Base-by-base conservation (phyloP, 441 rosid genomes). In the Bocquillonia castaneifolia region DNA sequence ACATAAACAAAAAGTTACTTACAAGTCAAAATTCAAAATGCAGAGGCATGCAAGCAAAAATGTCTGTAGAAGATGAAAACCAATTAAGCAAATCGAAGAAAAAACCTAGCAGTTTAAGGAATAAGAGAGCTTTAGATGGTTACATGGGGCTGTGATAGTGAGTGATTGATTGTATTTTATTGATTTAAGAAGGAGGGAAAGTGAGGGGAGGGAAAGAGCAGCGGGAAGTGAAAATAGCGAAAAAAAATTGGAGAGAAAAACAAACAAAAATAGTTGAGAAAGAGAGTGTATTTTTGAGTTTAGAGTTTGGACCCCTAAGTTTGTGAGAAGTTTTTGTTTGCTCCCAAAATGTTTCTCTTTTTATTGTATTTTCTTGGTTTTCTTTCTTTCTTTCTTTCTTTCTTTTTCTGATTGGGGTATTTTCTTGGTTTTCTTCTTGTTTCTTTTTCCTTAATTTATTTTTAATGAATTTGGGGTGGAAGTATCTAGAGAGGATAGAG, bases 181-280 rank as follows among this genome's bases (percentile, higher is more conserved):
- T 22, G 17, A 7, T 20, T 48, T 32, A 26, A 18, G 28, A 18
- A 25, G 5, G 45, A 31, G 28, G 36, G 78, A 60, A 67, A 61
- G 59, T 56, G 50, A 59, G 47, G 32, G 44, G 78, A 56, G 72
- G 67, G 59, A 70, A 56, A 61, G 25, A 5, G 37, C 64, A 48
- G 53, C 42, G 59, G 69, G 69, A 37, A 57, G 58, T 55, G 56
- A 26, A 6, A 32, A 42, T 31, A 3, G 1, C 0, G 23, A n/a
- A 36, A 10, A 64, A 15, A 0, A 64, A 64, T 75, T 12, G 45
- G 40, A 28, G 54, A 29, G 52, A 12, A 51, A 25, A 56, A 36
- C 31, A 60, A 22, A 64, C 18, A 48, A 44, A 36, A 3, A 12
- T n/a, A 10, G n/a, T 7, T 3, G 20, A 36, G 42, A 68, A 29